These are phyloP conservation scores for Boletus eberwhitei DNA, from an alignment of 768 basidiomycete species.

Conservation along the genomic window DNA sequence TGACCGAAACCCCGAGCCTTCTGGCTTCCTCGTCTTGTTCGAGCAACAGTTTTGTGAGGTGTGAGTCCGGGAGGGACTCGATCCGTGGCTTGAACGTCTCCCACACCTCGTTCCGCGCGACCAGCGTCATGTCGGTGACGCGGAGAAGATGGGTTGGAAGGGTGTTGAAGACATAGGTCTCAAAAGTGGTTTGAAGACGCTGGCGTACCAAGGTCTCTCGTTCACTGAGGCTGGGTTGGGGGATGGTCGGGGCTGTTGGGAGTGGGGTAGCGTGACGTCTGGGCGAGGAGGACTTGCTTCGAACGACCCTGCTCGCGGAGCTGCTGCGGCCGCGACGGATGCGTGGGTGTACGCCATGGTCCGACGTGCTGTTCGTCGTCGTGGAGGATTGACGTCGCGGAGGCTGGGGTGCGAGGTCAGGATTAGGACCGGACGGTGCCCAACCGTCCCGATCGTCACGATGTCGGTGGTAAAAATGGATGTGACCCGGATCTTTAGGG, in stretches of 20 bases:
- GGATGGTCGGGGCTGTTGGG: slow-evolving; percentile 12
- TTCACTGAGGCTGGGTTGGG: slow-evolving; percentile 20
- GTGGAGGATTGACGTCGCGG: slow-evolving; percentile 20
- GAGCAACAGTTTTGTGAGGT: slow-evolving; percentile 22
- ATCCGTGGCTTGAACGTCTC: slow-evolving; percentile 20
- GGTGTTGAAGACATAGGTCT: slow-evolving; percentile 25
- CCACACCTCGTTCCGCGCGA: slow-evolving; percentile 20
- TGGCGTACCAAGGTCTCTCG: slow-evolving; percentile 21
- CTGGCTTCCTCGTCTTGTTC: slow-evolving; percentile 24
- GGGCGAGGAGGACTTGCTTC: slow-evolving; percentile 20
- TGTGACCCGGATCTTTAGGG: slow-evolving; percentile 3
- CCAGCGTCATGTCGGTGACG: slow-evolving; percentile 19
- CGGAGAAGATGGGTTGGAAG: slow-evolving; percentile 25
- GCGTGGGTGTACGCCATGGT: slow-evolving; percentile 16
- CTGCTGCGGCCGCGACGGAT: slow-evolving; percentile 18
- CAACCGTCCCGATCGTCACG: slow-evolving; percentile 22
- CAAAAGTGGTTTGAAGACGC: slow-evolving; percentile 21
- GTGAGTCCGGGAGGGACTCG: slow-evolving; percentile 19
- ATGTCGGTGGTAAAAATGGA: slow-evolving; percentile 18
- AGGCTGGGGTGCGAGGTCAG: slow-evolving; percentile 11
- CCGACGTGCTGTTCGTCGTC: slow-evolving; percentile 16
- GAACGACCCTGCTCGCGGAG: slow-evolving; percentile 13
- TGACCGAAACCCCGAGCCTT: slow-evolving; percentile 18
- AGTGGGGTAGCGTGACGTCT: slow-evolving; percentile 17
- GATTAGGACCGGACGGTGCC: slow-evolving; percentile 7